Percentiles rank a stretch among this genome's conserved stretches.
Conservation (phyloP, 148 eudicot species). For the Gaultheria prostrata region DNA sequence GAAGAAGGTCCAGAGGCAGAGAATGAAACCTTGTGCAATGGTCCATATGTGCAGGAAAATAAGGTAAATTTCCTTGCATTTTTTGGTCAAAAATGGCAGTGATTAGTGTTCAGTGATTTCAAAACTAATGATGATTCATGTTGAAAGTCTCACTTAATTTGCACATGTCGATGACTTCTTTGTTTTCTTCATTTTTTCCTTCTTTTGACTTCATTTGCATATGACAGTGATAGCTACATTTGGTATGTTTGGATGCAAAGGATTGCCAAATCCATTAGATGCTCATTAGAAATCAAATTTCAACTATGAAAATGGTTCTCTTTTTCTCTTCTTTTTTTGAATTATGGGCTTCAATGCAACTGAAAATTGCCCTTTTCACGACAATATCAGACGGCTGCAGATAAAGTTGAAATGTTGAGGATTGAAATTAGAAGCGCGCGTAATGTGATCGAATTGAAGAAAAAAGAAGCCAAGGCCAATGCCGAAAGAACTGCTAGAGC, state of each 20-base stretch:
- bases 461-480: slow-evolving; percentile 40
- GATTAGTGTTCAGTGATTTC: not conserved
- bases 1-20: slow-evolving; percentile 31
- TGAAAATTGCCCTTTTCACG: not conserved
- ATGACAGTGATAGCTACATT: slow-evolving; percentile 9
- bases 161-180: not conserved
- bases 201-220: slow-evolving; percentile 9
- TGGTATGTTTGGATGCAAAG: slow-evolving; percentile 14
- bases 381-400: slow-evolving; percentile 33
- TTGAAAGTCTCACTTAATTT: slow-evolving; percentile 9
- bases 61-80: slow-evolving; percentile 24
- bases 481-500: slow-evolving; percentile 59
- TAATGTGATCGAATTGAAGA: slow-evolving; percentile 32
- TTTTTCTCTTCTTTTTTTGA: not conserved
- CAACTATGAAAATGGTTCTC: not conserved
- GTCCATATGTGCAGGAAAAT: slow-evolving; percentile 29
- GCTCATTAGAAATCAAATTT: not conserved
- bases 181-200: not conserved
- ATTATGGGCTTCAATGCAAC: not conserved
- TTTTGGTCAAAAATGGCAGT: not conserved
- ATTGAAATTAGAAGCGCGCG: slow-evolving; percentile 30
- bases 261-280: not conserved
- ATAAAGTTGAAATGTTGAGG: slow-evolving; percentile 43
- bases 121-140: not conserved
- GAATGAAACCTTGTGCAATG: slow-evolving; percentile 16